phyloP scores from a whole-genome alignment of 176 grass and related monocot genomes.

The Typha latifolia region DNA sequence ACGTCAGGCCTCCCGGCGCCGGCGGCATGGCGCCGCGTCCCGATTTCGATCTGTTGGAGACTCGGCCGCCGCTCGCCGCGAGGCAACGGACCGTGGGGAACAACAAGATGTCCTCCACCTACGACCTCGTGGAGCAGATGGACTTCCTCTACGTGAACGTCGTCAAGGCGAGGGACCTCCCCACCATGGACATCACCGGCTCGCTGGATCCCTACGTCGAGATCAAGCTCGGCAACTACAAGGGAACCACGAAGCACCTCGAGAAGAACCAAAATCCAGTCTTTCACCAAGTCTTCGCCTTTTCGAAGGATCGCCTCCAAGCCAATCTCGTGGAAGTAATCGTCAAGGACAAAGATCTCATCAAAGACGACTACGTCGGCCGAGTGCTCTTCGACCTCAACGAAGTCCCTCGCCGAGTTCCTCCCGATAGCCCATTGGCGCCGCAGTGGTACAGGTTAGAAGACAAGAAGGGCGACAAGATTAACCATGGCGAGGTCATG shows the following conservation, averaged over 20 bases:
- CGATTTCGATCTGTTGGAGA: slow-evolving; percentile 74
- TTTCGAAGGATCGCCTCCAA: slow-evolving; percentile 59
- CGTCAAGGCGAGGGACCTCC: slow-evolving; percentile 83
- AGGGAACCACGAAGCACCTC: slow-evolving; percentile 36
- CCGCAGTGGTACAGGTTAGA: slow-evolving; percentile 89
- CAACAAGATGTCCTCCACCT: slow-evolving; percentile 81
- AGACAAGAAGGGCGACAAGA: slow-evolving; percentile 53
- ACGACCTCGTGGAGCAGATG: slow-evolving; percentile 93
- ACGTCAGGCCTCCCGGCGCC: slow-evolving; percentile 35
- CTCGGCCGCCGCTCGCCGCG: slow-evolving; percentile 67
- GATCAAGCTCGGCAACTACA: slow-evolving; percentile 95
- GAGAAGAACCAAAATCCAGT: slow-evolving; percentile 38
- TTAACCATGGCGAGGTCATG: slow-evolving; percentile 72
- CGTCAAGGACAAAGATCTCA: slow-evolving; percentile 65
- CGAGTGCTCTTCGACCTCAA: slow-evolving; percentile 56
- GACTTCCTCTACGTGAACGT: slow-evolving; percentile 82
- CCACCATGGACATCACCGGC: slow-evolving; percentile 46
- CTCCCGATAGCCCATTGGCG: slow-evolving; percentile 80
- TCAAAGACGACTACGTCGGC: slow-evolving; percentile 68
- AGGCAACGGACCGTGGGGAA: slow-evolving; percentile 15
- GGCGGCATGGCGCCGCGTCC: slow-evolving; percentile 33
- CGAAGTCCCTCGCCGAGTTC: slow-evolving; percentile 72
- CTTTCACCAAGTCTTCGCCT: slow-evolving; percentile 89
- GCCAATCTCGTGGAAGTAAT: slow-evolving; percentile 58
- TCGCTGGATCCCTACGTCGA: slow-evolving; percentile 76